Evolutionary conservation across 805 yeast species (phyloP).

Genomic region (Cephaloascus albidus): DNA sequence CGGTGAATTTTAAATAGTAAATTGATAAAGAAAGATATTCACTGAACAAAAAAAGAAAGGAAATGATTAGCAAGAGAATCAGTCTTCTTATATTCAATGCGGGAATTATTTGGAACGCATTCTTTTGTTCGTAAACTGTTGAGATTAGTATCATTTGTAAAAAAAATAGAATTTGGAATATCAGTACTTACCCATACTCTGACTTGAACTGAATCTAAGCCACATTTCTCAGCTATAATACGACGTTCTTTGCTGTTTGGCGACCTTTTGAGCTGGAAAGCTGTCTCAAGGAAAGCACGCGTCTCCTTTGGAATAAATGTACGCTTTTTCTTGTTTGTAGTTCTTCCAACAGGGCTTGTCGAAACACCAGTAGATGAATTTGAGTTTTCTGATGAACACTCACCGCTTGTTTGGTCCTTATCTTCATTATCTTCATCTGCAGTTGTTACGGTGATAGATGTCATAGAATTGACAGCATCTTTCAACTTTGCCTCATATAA

Average conservation of each 20-base stretch:
- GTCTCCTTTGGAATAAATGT: conserved; percentile 5
- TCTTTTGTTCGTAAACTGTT: conserved; percentile 20
- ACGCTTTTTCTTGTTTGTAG: conserved; percentile 2
- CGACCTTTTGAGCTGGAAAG: conserved; percentile 7
- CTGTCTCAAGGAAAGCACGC: conserved; percentile 7
- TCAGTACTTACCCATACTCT: conserved; percentile 20
- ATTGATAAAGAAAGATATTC: too few relatives aligned
- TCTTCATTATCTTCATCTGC: neutral
- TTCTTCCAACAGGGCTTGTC: neutral
- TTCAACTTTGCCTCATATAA: neutral
- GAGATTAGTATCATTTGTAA: conserved; percentile 5
- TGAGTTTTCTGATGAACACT: neutral
- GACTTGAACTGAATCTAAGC: conserved; percentile 16
- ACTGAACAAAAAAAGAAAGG: too few relatives aligned
- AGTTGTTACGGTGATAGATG: neutral
- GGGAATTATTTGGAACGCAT: conserved; percentile 13
- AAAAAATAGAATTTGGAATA: too few relatives aligned
- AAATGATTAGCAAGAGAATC: too few relatives aligned
- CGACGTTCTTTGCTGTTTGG: conserved; percentile 18
- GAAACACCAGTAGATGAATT: too few relatives aligned
- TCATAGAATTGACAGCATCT: neutral
- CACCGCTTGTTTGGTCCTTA: neutral
- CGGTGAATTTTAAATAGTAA: too few relatives aligned
- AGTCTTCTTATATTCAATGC: conserved; percentile 6
- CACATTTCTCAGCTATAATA: conserved; percentile 16